Evolutionary conservation across 2,329 filamentous ascomycete genomes (phyloP), one percentile per base, ranked within the genome.

Genomic region (Dactylellina parvicollis): DNA sequence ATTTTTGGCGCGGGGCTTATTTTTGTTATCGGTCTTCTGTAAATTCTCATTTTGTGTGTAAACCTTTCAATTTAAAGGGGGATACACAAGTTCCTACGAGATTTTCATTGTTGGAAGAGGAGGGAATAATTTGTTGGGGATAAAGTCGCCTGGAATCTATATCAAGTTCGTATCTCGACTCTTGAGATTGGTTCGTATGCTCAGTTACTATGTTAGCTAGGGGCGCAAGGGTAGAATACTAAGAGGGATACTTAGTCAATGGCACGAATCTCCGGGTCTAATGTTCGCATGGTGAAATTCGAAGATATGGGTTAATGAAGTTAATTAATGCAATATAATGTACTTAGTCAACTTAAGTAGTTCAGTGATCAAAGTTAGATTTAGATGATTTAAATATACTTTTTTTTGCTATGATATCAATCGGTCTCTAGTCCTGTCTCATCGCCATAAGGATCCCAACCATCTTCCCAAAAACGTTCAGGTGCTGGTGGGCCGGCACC

Each of bases 401-500:
- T n/a, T n/a, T n/a, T n/a, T n/a, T n/a, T 12, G 1, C 4, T 20
- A 5, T 22, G 18, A 16, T 22, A 26, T 55, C 1, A 40, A 14
- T 14, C 9, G 16, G 12, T 42, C 10, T 56, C 34, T 30, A 30
- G 24, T 8, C 10, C 8, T 8, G 36, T 1, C n/a, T 26, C 18
- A 46, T 64, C 7, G 14, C 7, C 32, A 16, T 54, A 54, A 8
- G n/a, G 14, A 24, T 46, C 61, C 16, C 36, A 56, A 3, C 34
- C 24, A 34, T 67, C 62, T 26, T 67, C 44, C 62, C 62, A 67
- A 34, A 59, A 67, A 3, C 52, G 36, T 32, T 67, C 62, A 2
- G 62, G 52, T 3, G 52, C 46, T 9, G 61, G 61, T n/a, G 61
- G 61, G 9, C 61, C 61, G 5, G 40, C 10, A 2, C 32, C 26